Conservation (phyloP, 2,329 filamentous ascomycete species). For the Diaporthe sp. region DNA sequence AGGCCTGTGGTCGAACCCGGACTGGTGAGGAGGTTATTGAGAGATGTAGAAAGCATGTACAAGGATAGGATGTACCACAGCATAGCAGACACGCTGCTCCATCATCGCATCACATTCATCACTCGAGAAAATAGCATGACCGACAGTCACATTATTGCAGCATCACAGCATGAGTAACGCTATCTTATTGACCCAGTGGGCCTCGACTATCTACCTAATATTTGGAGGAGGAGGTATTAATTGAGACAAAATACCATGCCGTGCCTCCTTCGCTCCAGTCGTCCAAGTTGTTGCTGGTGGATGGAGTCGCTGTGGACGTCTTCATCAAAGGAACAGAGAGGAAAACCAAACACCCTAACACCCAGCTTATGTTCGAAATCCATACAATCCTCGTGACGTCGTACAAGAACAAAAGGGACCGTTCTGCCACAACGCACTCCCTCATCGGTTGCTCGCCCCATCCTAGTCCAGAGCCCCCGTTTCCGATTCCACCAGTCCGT, state of each 20-base stretch:
- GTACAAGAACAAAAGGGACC: conserved; percentile 16
- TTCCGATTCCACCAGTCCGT: not conserved
- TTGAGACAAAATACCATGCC: conserved; percentile 10
- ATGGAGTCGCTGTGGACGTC: not conserved
- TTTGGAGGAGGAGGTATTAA: conserved; percentile 10
- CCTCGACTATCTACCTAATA: conserved; percentile 28
- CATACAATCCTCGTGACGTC: conserved; percentile 22
- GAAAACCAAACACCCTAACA: conserved; percentile 26
- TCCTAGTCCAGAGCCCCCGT: not conserved
- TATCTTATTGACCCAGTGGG: conserved; percentile 12
- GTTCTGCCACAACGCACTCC: not conserved
- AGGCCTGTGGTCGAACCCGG: not conserved
- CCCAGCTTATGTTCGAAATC: conserved; percentile 29
- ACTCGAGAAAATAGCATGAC: not conserved
- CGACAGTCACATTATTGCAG: not conserved
- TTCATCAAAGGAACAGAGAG: not conserved
- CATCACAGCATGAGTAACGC: conserved; percentile 24
- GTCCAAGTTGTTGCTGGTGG: not conserved
- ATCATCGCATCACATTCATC: not conserved
- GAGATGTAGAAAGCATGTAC: not conserved
- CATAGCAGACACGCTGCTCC: not conserved
- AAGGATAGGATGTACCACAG: not conserved
- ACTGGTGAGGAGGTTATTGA: not conserved
- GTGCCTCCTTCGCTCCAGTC: conserved; percentile 8
- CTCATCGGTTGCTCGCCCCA: not conserved